phyloP scores from a whole-genome alignment of 495 filamentous ascomycete species.

The Schizothecium vesticola region DNA sequence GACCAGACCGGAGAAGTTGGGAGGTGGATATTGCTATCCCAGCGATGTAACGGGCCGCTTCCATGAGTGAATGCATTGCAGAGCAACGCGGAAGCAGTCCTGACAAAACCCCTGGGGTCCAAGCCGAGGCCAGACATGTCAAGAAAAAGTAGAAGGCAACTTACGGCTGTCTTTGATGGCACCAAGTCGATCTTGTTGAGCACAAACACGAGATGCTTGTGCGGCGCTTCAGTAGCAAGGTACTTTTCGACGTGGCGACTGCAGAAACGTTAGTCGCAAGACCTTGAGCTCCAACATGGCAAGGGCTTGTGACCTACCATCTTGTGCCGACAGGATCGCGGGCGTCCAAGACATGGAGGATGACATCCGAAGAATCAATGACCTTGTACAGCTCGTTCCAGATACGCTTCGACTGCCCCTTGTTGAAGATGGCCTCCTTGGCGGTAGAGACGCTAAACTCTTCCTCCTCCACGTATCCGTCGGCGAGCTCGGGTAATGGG shows the following conservation, averaged over 20 bases:
- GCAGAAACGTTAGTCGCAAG: neutral
- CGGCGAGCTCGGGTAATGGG: slow-evolving; percentile 51
- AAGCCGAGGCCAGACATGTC: slow-evolving; percentile 1
- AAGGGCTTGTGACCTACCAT: slow-evolving; percentile 30
- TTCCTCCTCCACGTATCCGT: slow-evolving; percentile 41
- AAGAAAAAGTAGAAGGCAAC: slow-evolving; percentile 38
- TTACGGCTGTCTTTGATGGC: slow-evolving; percentile 90
- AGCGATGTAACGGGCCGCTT: slow-evolving; percentile 95
- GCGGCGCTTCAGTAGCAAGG: slow-evolving; percentile 83
- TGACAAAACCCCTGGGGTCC: slow-evolving; percentile 82
- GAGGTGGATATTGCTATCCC: slow-evolving; percentile 75
- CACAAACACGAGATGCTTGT: slow-evolving; percentile 62
- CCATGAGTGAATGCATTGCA: slow-evolving; percentile 49
- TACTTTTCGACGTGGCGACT: slow-evolving; percentile 88
- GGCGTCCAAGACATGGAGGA: slow-evolving; percentile 91
- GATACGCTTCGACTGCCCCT: slow-evolving; percentile 90
- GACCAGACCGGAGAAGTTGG: slow-evolving; percentile 53
- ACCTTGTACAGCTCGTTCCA: slow-evolving; percentile 99
- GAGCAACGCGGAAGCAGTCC: slow-evolving; percentile 62
- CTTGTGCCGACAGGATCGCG: slow-evolving; percentile 86
- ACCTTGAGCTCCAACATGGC: neutral
- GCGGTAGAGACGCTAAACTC: slow-evolving; percentile 59
- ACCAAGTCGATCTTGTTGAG: slow-evolving; percentile 95
- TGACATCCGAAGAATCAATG: slow-evolving; percentile 92
- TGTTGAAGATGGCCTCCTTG: slow-evolving; percentile 83